phyloP scores from a whole-genome alignment of 495 filamentous ascomycete species.

The Tuber melanosporum region DNA sequence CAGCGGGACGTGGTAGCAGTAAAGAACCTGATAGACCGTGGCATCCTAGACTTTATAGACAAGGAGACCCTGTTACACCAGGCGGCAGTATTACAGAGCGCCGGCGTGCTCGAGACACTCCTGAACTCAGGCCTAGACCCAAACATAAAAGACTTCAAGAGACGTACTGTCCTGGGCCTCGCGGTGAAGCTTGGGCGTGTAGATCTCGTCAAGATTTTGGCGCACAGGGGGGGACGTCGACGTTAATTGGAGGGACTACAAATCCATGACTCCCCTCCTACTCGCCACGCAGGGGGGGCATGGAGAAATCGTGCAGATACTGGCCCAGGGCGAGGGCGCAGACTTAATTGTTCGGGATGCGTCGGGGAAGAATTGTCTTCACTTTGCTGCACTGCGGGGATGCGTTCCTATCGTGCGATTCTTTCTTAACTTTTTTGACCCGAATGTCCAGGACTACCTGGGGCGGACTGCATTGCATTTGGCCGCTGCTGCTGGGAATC shows the following conservation, averaged over 20 bases:
- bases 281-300: not conserved
- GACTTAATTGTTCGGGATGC: not conserved
- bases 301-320: not conserved
- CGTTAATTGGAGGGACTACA: not conserved
- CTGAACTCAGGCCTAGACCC: not conserved
- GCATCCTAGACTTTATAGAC: not conserved
- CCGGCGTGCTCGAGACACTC: not conserved
- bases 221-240: not conserved
- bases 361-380: not conserved
- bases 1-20: not conserved
- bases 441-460: not conserved
- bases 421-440: not conserved
- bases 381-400: constrained; percentile 5
- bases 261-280: not conserved
- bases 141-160: not conserved
- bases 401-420: constrained; percentile 3
- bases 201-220: too few relatives aligned
- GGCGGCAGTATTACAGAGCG: not conserved
- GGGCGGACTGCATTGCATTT: constrained; percentile 3
- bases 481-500: constrained; percentile 1
- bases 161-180: not conserved
- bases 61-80: not conserved
- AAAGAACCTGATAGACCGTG: not conserved
- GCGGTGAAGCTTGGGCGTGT: not conserved
- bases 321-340: not conserved